Base-by-base conservation (phyloP, 225 moss, liverwort and hornwort genomes). In the Polytrichum commune region DNA sequence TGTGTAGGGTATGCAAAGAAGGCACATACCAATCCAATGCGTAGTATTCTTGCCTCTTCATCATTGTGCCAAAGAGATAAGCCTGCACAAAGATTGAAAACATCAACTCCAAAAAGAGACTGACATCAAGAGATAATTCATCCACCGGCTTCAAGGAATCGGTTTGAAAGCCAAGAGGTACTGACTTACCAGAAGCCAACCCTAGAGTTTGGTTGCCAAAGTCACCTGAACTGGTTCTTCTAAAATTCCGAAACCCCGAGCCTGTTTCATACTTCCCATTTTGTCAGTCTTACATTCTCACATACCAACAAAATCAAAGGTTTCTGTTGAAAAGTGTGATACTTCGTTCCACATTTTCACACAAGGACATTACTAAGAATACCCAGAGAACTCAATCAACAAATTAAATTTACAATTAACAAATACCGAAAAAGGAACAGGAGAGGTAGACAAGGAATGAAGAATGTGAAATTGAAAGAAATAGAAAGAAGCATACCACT, bases 21-120 rank as follows among this genome's bases (percentile, higher is more conserved):
- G 20, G 29, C 60, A 61, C 76, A 30, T 77, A 89, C 89, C 80
- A 89, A 75, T 84, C 89, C 89, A 69, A 86, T 72, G 65, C 89
- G 86, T 69, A 89, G 72, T 29, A 78, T 76, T 73, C 86, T 77
- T 53, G 89, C 89, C 72, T 77, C 86, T 80, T 84, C 83, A 67
- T 89, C 89, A 46, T 82, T 84, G 61, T 79, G 77, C 89, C 89
- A 89, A 61, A 86, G 72, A 55, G 82, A 82, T 53, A 82, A 53
- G 29, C 82, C 88, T 88, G 77, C 63, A 74, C 19, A 67, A 23
- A 28, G 23, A 62, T 27, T 27, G 64, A 24, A 64, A 25, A 30
- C 29, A 19, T 19, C 7, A 27, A 64, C 64, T 64, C 28, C 64
- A 64, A 64, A 64, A 18, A 27, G 27, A 19, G 30, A 13, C 19